A percentile compares a stretch with the other conserved stretches of the same genome.
phyloP scores from a whole-genome alignment of 106 monocot species.

The Dioscorea alata region DNA sequence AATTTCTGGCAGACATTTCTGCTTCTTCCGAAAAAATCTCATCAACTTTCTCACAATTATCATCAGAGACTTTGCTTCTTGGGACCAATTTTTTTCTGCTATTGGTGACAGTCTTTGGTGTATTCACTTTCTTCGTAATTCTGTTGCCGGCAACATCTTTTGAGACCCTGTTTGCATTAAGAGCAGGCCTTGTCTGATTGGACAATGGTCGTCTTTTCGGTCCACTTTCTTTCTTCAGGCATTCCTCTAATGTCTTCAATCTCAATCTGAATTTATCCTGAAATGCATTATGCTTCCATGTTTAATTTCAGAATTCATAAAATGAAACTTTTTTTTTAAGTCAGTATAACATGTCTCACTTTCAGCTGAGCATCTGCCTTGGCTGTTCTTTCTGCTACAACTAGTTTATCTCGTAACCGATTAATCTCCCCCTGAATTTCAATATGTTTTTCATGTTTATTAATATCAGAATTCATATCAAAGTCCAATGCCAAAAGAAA shows the following conservation, averaged over 20 bases:
- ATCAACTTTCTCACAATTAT: slow-evolving; percentile 19
- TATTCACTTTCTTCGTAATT: too few relatives aligned
- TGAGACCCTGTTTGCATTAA: too few relatives aligned
- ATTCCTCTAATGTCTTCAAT: slow-evolving; percentile 55
- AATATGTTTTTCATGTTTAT: too few relatives aligned
- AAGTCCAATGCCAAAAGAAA: too few relatives aligned
- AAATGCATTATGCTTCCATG: not conserved
- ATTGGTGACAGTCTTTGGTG: not conserved
- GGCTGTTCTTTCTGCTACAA: slow-evolving; percentile 42
- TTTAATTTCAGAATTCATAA: too few relatives aligned
- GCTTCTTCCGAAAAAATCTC: too few relatives aligned
- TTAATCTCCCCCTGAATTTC: slow-evolving; percentile 52
- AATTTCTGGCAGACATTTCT: too few relatives aligned
- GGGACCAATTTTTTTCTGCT: slow-evolving; percentile 13
- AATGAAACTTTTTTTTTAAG: not conserved
- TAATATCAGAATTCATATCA: too few relatives aligned
- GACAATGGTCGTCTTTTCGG: slow-evolving; percentile 13
- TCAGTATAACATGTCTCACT: slow-evolving; percentile 14
- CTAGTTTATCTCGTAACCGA: slow-evolving; percentile 40
- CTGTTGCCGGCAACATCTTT: too few relatives aligned
- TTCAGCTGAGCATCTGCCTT: slow-evolving; percentile 59
- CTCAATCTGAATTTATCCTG: slow-evolving; percentile 53
- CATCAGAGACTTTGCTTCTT: slow-evolving; percentile 26
- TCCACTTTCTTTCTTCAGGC: slow-evolving; percentile 9
- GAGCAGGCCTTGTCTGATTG: too few relatives aligned